These are phyloP conservation scores for Zymoseptoria ardabiliae DNA, from an alignment of 2,329 filamentous ascomycete genomes.

Conservation along the genomic window DNA sequence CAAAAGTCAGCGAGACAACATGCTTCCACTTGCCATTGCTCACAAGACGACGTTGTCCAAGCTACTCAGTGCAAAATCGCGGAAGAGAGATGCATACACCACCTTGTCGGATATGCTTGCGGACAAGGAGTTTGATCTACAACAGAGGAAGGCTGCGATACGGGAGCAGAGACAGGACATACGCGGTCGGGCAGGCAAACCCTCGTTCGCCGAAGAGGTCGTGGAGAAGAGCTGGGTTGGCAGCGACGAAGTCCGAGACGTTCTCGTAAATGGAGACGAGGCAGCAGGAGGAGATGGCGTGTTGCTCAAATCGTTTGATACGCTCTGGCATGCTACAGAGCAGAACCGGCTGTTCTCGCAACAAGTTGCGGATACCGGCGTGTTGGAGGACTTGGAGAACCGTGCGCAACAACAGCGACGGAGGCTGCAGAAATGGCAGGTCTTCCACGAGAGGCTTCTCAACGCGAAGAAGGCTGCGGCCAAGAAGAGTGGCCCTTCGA, in stretches of 20 bases:
- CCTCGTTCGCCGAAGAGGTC: slow-evolving; percentile 46
- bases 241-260: slow-evolving; percentile 64
- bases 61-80: slow-evolving; percentile 53
- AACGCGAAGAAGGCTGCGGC: slow-evolving; percentile 8
- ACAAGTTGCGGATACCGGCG: slow-evolving; percentile 44
- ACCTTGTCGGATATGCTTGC: slow-evolving; percentile 53
- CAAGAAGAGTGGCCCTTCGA: slow-evolving; percentile 4
- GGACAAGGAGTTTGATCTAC: slow-evolving; percentile 41
- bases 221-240: slow-evolving; percentile 73
- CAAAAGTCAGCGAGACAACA: slow-evolving; percentile 28
- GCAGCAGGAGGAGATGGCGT: slow-evolving; percentile 52
- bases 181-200: slow-evolving; percentile 3
- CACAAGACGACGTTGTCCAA: slow-evolving; percentile 61
- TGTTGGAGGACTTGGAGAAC: slow-evolving; percentile 64
- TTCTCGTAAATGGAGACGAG: slow-evolving; percentile 60
- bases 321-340: slow-evolving; percentile 61
- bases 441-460: slow-evolving; percentile 46
- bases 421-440: slow-evolving; percentile 65
- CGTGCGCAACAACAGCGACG: slow-evolving; percentile 60
- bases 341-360: slow-evolving; percentile 32
- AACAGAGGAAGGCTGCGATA: slow-evolving; percentile 40
- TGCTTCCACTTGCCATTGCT: slow-evolving; percentile 64
- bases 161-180: slow-evolving; percentile 6
- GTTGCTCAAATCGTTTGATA: slow-evolving; percentile 56
- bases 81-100: slow-evolving; percentile 50